Conservation (phyloP, 257 asterid species). For the Forsythia suspensa region DNA sequence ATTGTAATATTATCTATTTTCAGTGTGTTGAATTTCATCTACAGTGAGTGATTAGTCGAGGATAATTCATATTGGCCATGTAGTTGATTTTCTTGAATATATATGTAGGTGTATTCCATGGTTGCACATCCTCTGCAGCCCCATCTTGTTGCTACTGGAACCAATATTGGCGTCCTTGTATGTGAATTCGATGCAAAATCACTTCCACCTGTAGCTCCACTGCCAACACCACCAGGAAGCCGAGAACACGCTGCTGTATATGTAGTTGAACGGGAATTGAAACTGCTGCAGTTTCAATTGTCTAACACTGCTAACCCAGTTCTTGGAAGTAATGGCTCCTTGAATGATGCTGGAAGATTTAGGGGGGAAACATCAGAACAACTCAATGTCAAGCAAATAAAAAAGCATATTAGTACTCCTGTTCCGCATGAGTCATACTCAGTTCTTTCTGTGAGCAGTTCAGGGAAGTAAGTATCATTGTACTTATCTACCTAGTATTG, state of each 20-base stretch:
- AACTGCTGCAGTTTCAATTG: constrained; percentile 85
- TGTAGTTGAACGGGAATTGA: constrained; percentile 87
- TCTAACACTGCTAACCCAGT: constrained; percentile 80
- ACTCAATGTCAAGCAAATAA: constrained; percentile 85
- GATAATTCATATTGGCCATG: constrained; percentile 14
- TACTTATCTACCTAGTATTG: constrained; percentile 6
- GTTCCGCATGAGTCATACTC: constrained; percentile 98
- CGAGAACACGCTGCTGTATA: constrained; percentile 96
- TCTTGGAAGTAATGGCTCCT: constrained; percentile 91
- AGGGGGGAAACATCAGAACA: constrained; percentile 91
- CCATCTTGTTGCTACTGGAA: constrained; percentile 97
- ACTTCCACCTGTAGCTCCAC: constrained; percentile 89
- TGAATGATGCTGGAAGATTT: constrained; percentile 78
- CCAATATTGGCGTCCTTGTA: constrained; percentile 92
- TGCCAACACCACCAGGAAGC: constrained; percentile 79
- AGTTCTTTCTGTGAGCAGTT: constrained; percentile 95
- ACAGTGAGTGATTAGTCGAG: not conserved
- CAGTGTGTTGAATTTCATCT: not conserved
- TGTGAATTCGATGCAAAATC: constrained; percentile 94
- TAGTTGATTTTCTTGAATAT: constrained; percentile 21
- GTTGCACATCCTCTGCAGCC: constrained; percentile 95
- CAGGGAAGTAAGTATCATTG: constrained; percentile 85
- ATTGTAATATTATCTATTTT: not conserved
- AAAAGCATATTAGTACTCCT: constrained; percentile 92
- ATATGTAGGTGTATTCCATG: constrained; percentile 82